These are phyloP conservation scores for Alternaria hordeiaustralica DNA, from an alignment of 2,329 filamentous ascomycete genomes.

Conservation along the genomic window DNA sequence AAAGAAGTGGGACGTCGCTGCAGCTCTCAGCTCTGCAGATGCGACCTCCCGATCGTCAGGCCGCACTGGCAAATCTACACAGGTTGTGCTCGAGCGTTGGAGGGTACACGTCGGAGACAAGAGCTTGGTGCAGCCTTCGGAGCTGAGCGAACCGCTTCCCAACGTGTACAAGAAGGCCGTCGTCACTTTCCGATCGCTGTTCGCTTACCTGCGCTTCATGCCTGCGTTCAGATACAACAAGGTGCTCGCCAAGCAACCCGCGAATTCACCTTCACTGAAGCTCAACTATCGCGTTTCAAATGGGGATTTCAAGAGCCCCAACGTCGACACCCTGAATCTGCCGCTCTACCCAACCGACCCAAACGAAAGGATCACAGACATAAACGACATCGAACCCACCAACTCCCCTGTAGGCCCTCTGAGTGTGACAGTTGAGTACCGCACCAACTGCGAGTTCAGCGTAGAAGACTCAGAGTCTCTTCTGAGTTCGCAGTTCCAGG, in stretches of 20 bases:
- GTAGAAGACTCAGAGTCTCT: conserved; percentile 91
- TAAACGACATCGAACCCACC: conserved; percentile 76
- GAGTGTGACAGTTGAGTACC: conserved; percentile 80
- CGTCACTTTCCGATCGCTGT: conserved; percentile 89
- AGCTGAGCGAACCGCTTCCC: conserved; percentile 69
- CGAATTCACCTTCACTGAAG: conserved; percentile 67
- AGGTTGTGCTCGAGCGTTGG: conserved; percentile 92
- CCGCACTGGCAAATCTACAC: conserved; percentile 58
- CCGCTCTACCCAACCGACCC: conserved; percentile 66
- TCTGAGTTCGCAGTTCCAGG: conserved; percentile 91
- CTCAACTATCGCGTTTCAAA: conserved; percentile 81
- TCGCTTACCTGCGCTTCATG: conserved; percentile 79
- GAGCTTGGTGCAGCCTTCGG: conserved; percentile 60
- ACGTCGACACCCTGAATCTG: conserved; percentile 72
- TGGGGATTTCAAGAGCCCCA: conserved; percentile 60
- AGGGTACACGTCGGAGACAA: conserved; percentile 76
- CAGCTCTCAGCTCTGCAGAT: conserved; percentile 73
- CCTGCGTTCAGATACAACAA: conserved; percentile 87
- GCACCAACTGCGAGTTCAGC: conserved; percentile 87
- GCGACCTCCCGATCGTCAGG: conserved; percentile 56
- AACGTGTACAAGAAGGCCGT: conserved; percentile 98
- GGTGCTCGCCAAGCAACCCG: conserved; percentile 72
- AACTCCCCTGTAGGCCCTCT: conserved; percentile 87
- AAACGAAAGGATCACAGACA: conserved; percentile 68
- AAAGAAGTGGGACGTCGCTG: conserved; percentile 90